These are phyloP conservation scores for Quercus phellos DNA, from an alignment of 331 rosid species.

Conservation along the genomic window DNA sequence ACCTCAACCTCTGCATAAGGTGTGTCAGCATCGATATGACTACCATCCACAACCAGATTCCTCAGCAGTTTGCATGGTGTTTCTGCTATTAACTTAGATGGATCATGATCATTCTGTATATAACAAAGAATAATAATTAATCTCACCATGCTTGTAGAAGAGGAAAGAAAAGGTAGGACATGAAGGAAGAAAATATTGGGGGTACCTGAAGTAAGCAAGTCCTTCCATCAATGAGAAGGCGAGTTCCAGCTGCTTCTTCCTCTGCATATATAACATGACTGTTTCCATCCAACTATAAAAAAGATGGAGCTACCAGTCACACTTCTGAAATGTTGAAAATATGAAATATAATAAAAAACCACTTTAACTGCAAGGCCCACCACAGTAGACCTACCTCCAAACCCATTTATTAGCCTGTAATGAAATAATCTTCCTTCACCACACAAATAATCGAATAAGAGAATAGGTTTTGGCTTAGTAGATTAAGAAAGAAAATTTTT, in stretches of 20 bases:
- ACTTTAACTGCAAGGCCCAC: background rate
- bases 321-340: background rate
- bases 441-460: too few species aligned
- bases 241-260: constrained; percentile 99
- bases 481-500: too few species aligned
- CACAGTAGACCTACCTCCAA: background rate
- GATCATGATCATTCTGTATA: constrained; percentile 91
- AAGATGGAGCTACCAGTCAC: constrained; percentile 26
- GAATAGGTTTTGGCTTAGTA: too few species aligned
- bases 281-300: constrained; percentile 85
- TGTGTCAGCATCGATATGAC: constrained; percentile 85
- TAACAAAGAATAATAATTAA: constrained; percentile 16
- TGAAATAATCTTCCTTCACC: background rate
- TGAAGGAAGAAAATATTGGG: constrained; percentile 16
- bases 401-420: background rate
- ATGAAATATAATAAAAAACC: background rate
- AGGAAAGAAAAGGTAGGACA: background rate
- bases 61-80: constrained; percentile 96
- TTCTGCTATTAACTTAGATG: constrained; percentile 90
- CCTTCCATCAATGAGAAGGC: constrained; percentile 98
- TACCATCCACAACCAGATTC: constrained; percentile 66
- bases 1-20: constrained; percentile 99
- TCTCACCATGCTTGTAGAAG: constrained; percentile 15
- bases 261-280: constrained; percentile 97
- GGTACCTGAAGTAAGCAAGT: constrained; percentile 99